phyloP scores from a whole-genome alignment of 352 stramenopile genomes.

The Hyaloperonospora brassicae region DNA sequence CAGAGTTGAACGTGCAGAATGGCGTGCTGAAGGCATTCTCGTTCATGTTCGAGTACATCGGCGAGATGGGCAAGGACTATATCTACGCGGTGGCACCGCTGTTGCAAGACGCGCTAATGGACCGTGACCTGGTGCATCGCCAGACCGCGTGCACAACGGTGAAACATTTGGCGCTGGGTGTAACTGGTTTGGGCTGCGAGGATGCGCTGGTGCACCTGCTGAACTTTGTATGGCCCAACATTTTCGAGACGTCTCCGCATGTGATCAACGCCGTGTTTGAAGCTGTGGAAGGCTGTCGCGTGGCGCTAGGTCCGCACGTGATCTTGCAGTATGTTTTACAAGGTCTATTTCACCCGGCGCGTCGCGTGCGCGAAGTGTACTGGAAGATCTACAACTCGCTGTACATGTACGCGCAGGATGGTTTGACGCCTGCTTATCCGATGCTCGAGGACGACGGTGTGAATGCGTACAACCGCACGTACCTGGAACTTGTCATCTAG shows the following conservation, averaged over 20 bases:
- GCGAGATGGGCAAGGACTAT: slow-evolving; percentile 99
- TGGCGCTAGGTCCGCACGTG: slow-evolving; percentile 92
- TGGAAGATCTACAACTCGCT: slow-evolving; percentile 99
- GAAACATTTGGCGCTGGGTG: slow-evolving; percentile 96
- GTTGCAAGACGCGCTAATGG: slow-evolving; percentile 98
- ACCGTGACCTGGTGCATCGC: slow-evolving; percentile 97
- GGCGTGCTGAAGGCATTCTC: slow-evolving; percentile 98
- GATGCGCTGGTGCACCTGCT: slow-evolving; percentile 96
- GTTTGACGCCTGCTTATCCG: slow-evolving; percentile 96
- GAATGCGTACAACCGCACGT: slow-evolving; percentile 93
- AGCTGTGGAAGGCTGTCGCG: slow-evolving; percentile 95
- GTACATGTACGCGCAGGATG: slow-evolving; percentile 98
- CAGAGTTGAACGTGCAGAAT: slow-evolving; percentile 99
- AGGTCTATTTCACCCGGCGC: slow-evolving; percentile 97
- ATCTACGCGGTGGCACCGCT: slow-evolving; percentile 98
- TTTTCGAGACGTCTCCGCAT: slow-evolving; percentile 98
- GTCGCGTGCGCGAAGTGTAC: slow-evolving; percentile 97
- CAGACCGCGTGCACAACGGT: slow-evolving; percentile 96
- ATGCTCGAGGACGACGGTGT: slow-evolving; percentile 91
- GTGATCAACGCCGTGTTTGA: slow-evolving; percentile 99
- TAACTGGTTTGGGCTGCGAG: slow-evolving; percentile 95
- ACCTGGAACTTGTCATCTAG: slow-evolving; percentile 87
- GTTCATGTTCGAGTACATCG: slow-evolving; percentile 99
- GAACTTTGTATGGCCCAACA: slow-evolving; percentile 99
- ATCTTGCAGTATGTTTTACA: slow-evolving; percentile 97